These are phyloP conservation scores for Cicer judaicum DNA, from an alignment of 306 rosid species.

Conservation along the genomic window DNA sequence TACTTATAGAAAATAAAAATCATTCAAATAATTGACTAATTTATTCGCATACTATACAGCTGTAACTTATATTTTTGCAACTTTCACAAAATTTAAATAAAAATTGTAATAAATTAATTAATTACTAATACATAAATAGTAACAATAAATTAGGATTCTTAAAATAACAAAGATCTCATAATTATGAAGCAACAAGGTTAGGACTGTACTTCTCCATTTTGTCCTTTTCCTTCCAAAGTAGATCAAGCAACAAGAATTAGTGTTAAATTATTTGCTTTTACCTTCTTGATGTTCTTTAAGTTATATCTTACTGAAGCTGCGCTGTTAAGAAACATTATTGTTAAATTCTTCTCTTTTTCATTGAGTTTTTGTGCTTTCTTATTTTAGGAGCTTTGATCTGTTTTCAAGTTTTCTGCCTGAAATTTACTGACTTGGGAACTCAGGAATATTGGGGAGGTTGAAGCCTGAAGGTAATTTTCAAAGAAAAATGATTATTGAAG, in stretches of 20 bases:
- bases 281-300: not conserved
- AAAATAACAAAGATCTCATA: too few species aligned
- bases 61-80: too few species aligned
- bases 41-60: too few species aligned
- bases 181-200: not conserved
- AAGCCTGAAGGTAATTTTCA: conserved; percentile 29
- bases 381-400: conserved; percentile 36
- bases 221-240: not conserved
- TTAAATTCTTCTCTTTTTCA: not conserved
- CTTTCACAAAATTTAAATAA: too few species aligned
- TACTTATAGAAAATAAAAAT: too few species aligned
- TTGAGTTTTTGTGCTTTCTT: conserved; percentile 5
- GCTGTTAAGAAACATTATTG: not conserved
- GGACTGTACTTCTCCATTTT: not conserved
- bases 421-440: conserved; percentile 40
- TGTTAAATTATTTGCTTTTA: too few species aligned
- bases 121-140: too few species aligned
- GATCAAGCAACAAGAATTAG: not conserved
- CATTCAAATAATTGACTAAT: too few species aligned
- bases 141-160: too few species aligned
- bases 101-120: too few species aligned
- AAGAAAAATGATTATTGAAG: conserved; percentile 26
- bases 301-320: not conserved
- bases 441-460: conserved; percentile 21
- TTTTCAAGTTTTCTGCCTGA: conserved; percentile 30